Evolutionary conservation across 2,329 filamentous ascomycete species (phyloP), one percentile per base, ranked within the genome.

Genomic region (Seiridium cupressi): DNA sequence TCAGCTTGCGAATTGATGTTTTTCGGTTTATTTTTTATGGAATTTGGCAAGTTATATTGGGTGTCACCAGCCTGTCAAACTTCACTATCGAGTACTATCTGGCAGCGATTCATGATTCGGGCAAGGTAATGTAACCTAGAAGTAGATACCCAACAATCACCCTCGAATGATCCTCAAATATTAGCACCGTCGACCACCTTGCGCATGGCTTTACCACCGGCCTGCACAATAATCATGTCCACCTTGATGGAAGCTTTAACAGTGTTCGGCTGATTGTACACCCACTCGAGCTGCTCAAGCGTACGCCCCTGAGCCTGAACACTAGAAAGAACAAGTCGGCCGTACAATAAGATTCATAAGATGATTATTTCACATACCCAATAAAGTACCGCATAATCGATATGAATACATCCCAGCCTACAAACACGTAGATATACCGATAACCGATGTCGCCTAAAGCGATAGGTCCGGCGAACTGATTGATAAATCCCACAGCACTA

Each of bases 261-360:
- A 1, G 79, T 79, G 63, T 79, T 77, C 32, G 77, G 75, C 66
- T 81, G 79, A 64, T 79, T 69, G 68, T 81, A 82, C 9, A 82
- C 77, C 77, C 78, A 80, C 63, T 80, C 78, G 42, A 82, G 73
- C 66, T 81, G 73, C 64, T 82, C 79, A 34, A 82, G 75, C 3
- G 79, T 81, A 44, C 79, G 78, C 53, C 79, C 79, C 62, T 81
- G 79, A 3, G 77, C 76, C 64, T 82, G 79, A 63, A 81, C 79
- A 66, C 79, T 80, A 58, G 48, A 32, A n/a, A 40, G 2, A 31
- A 11, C 5, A 26, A 13, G 36, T 26, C 26, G 9, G 31, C n/a
- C 26, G 3, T 38, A 40, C 36, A 10, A 10, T 26, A 44, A 18
- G 44, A 48, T 48, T 8, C 5, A 55, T 3, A 13, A 35, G 32